Conservation (phyloP, 441 rosid species). For the Adansonia gregorii region DNA sequence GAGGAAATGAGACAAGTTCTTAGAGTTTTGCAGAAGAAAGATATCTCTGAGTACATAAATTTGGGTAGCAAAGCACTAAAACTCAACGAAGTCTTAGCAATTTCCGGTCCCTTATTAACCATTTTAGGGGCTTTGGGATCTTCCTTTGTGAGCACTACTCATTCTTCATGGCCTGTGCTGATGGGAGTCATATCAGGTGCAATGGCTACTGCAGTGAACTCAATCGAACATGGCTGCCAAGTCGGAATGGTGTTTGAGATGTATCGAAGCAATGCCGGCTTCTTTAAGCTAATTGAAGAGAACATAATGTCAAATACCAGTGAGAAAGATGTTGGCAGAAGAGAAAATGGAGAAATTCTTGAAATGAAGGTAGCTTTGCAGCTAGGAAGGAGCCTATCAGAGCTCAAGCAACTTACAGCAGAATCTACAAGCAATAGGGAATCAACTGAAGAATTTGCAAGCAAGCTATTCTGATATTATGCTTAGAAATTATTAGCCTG, state of each 20-base stretch:
- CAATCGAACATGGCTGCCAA: constrained; percentile 69
- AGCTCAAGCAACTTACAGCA: constrained; percentile 57
- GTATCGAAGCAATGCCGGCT: constrained; percentile 74
- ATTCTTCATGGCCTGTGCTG: constrained; percentile 40
- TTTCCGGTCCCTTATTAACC: constrained; percentile 64
- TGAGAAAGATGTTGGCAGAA: constrained; percentile 43
- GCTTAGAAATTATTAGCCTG: not conserved
- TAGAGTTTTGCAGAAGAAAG: constrained; percentile 54
- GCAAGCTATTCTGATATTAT: constrained; percentile 59
- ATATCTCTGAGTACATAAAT: constrained; percentile 58
- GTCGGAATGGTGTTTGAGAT: constrained; percentile 88
- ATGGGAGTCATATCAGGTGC: constrained; percentile 55
- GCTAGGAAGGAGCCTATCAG: constrained; percentile 72
- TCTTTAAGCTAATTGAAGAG: constrained; percentile 54
- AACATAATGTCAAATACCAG: constrained; percentile 43
- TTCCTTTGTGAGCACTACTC: constrained; percentile 38
- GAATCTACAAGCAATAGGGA: constrained; percentile 31
- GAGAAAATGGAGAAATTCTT: constrained; percentile 62
- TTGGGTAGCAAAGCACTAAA: constrained; percentile 53
- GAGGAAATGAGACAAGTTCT: constrained; percentile 52
- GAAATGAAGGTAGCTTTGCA: constrained; percentile 64
- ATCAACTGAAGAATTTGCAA: constrained; percentile 55
- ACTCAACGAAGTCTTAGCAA: constrained; percentile 59
- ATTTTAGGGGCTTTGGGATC: constrained; percentile 62
- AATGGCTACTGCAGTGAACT: constrained; percentile 51